phyloP scores from a whole-genome alignment of 2,329 filamentous ascomycete genomes.

The Intubia oerlemansii region DNA sequence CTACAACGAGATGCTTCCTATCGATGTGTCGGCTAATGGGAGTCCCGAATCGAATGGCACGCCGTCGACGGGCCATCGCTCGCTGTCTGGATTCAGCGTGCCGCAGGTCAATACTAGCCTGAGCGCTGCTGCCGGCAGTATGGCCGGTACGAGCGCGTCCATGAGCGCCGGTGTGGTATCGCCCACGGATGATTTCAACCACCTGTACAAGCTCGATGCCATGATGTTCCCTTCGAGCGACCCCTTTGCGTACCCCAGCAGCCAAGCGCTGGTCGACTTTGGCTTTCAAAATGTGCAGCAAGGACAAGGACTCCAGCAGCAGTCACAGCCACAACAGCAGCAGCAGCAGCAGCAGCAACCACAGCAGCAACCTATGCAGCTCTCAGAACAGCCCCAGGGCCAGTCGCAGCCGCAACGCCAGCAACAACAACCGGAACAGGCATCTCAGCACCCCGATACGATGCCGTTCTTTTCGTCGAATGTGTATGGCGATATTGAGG shows the following conservation, averaged over 20 bases:
- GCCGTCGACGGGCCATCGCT: constrained; percentile 13
- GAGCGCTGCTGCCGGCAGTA: background rate
- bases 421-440: too few species aligned
- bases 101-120: background rate
- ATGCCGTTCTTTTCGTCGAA: constrained; percentile 29
- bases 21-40: constrained; percentile 22
- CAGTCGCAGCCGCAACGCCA: too few species aligned
- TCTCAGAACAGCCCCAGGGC: too few species aligned
- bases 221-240: constrained; percentile 68
- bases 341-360: constrained; percentile 8
- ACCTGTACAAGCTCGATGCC: constrained; percentile 47
- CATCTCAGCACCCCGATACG: constrained; percentile 14
- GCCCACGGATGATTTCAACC: constrained; percentile 16
- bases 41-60: constrained; percentile 16
- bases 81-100: constrained; percentile 8
- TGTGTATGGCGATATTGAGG: constrained; percentile 45
- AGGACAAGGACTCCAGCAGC: too few species aligned
- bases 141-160: constrained; percentile 1
- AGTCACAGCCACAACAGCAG: constrained; percentile 9
- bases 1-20: constrained; percentile 22
- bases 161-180: too few species aligned
- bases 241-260: constrained; percentile 62
- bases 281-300: constrained; percentile 2
- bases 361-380: too few species aligned
- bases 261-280: constrained; percentile 43